phyloP scores from a whole-genome alignment of 108 stramenopile species.

The Asterionellopsis glacialis region DNA sequence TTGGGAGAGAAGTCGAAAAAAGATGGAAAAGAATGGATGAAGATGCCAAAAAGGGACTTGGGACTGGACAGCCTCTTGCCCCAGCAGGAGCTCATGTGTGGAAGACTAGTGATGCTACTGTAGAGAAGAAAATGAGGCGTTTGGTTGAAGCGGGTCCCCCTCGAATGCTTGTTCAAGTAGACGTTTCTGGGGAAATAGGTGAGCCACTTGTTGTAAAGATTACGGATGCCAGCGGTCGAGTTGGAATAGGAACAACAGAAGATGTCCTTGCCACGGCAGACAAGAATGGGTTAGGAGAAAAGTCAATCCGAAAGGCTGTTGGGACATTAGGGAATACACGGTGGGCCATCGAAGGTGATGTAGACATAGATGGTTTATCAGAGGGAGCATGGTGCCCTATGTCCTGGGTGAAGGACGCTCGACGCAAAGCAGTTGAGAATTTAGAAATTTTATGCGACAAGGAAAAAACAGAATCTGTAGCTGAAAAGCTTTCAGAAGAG shows the following conservation, averaged over 20 bases:
- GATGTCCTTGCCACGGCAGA: constrained; percentile 34
- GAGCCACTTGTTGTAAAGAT: constrained; percentile 33
- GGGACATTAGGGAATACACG: constrained; percentile 60
- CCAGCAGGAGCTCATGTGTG: constrained; percentile 65
- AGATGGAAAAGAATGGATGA: constrained; percentile 49
- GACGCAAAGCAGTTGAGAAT: constrained; percentile 48
- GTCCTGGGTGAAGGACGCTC: constrained; percentile 50
- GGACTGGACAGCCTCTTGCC: constrained; percentile 19
- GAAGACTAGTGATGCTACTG: constrained; percentile 65
- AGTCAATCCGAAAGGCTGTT: constrained; percentile 53
- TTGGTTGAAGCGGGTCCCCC: constrained; percentile 37
- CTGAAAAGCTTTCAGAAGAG: too few species aligned
- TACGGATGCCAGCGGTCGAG: constrained; percentile 10
- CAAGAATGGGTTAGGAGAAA: constrained; percentile 20
- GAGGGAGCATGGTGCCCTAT: constrained; percentile 55
- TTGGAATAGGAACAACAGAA: constrained; percentile 27
- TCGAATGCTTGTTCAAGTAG: constrained; percentile 19
- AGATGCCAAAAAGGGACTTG: constrained; percentile 14
- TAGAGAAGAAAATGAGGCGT: constrained; percentile 45
- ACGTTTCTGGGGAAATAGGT: constrained; percentile 36
- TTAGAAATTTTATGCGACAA: constrained; percentile 1
- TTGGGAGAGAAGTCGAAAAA: constrained; percentile 40
- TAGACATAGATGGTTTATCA: constrained; percentile 35
- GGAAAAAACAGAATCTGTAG: background rate
- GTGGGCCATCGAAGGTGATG: constrained; percentile 26